These are phyloP conservation scores for Trichothecium sympodiale DNA, from an alignment of 2,329 filamentous ascomycete genomes.

Conservation along the genomic window DNA sequence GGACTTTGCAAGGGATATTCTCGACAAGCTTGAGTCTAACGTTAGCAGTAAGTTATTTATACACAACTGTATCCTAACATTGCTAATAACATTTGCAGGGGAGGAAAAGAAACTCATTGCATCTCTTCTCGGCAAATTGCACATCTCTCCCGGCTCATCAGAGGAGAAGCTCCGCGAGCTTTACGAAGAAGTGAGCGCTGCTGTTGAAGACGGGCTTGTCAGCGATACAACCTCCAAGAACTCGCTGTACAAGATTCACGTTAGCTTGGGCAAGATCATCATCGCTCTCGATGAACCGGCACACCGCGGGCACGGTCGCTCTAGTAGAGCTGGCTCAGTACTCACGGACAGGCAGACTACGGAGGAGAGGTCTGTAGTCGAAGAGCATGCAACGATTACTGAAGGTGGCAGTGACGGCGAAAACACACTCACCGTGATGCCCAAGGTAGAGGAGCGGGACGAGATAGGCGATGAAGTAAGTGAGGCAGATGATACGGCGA, in stretches of 20 bases:
- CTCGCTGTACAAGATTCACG: conserved; percentile 57
- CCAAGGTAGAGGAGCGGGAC: conserved; percentile 19
- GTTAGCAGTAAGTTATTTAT: conserved; percentile 49
- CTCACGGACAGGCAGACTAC: conserved; percentile 14
- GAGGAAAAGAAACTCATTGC: conserved; percentile 80
- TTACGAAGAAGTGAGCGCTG: conserved; percentile 46
- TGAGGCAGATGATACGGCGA: conserved; percentile 24
- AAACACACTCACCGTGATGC: conserved; percentile 18
- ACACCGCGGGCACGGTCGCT: conserved; percentile 26
- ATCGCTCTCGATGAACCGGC: conserved; percentile 41
- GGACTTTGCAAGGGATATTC: conserved; percentile 62
- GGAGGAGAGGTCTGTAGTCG: conserved; percentile 27
- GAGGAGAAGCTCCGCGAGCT: conserved; percentile 46
- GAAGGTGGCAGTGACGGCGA: conserved; percentile 17
- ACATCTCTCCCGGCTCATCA: conserved; percentile 58
- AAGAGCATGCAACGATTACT: conserved; percentile 29
- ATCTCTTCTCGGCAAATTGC: conserved; percentile 69
- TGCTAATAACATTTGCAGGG: conserved; percentile 35
- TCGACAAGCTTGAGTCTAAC: conserved; percentile 60
- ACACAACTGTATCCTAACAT: not conserved
- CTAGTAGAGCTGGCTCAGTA: conserved; percentile 17
- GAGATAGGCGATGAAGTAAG: conserved; percentile 28
- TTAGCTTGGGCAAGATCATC: conserved; percentile 56
- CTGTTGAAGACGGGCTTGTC: conserved; percentile 51
- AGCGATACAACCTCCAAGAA: conserved; percentile 52